Conservation (phyloP, 139 green algal species). For the Tetraselmis chui region DNA sequence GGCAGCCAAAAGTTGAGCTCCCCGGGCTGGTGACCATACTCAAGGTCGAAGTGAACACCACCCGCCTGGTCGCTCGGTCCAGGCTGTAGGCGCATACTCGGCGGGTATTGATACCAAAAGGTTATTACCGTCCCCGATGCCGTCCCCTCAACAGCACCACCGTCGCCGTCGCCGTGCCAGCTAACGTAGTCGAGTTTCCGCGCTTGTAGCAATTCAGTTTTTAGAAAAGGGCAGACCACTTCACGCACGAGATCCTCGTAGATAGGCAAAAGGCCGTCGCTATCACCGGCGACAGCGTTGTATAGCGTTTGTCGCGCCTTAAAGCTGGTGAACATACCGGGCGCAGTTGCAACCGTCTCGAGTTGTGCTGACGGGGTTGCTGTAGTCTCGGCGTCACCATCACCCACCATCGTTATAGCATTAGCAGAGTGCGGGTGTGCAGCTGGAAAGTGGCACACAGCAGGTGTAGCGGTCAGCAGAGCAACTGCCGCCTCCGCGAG, state of each 20-base stretch:
- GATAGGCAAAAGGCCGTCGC: background rate
- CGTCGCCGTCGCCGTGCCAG: no score
- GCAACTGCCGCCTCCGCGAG: background rate
- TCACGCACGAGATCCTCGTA: background rate
- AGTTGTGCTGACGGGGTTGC: background rate
- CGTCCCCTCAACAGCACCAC: no score
- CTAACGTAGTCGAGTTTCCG: background rate
- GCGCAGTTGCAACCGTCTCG: background rate
- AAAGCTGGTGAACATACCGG: background rate
- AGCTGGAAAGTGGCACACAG: background rate
- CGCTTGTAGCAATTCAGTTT: background rate
- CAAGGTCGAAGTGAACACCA: background rate
- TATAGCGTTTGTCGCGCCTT: background rate
- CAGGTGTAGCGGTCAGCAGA: background rate
- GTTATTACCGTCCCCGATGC: background rate
- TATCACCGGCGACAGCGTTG: background rate
- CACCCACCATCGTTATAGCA: no score
- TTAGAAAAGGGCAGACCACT: background rate
- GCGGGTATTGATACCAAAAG: slow-evolving; percentile 5
- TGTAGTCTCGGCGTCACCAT: no score
- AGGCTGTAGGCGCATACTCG: slow-evolving; percentile 2
- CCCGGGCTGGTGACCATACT: slow-evolving; percentile 8
- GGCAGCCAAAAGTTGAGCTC: slow-evolving; percentile 13
- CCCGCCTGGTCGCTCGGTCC: background rate
- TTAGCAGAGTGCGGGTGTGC: background rate